phyloP scores from a whole-genome alignment of 805 yeast species.

The Sugiyamaella smithiae region DNA sequence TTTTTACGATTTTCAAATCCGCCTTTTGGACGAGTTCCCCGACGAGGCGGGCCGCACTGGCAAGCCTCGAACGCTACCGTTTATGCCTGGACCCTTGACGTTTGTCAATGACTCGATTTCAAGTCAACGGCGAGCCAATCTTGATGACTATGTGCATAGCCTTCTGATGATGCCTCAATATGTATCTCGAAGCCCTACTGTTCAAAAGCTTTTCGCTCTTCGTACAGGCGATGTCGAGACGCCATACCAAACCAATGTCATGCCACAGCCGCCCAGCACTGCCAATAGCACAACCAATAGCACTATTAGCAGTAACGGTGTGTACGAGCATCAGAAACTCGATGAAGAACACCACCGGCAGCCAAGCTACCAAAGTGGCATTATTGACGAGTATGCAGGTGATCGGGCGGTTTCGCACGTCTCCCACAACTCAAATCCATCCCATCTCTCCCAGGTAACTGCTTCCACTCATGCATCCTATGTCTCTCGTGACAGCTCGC shows the following conservation, averaged over 20 bases:
- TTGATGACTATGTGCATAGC: slow-evolving; percentile 55
- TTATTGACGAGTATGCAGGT: neutral
- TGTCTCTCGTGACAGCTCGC: neutral
- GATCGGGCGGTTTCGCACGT: neutral
- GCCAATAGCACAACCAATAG: neutral
- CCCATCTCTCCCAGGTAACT: neutral
- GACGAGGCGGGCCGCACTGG: slow-evolving; percentile 88
- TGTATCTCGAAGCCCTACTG: slow-evolving; percentile 67
- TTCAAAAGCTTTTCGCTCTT: slow-evolving; percentile 66
- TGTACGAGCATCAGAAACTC: slow-evolving; percentile 3
- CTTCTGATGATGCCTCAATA: slow-evolving; percentile 71
- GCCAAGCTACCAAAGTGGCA: neutral
- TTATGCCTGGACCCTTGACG: slow-evolving; percentile 93
- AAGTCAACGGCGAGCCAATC: slow-evolving; percentile 50
- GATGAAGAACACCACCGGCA: neutral
- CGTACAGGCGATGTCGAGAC: slow-evolving; percentile 61
- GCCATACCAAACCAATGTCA: slow-evolving; percentile 27
- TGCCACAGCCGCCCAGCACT: slow-evolving; percentile 35
- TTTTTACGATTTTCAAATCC: slow-evolving; percentile 89
- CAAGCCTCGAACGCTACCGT: slow-evolving; percentile 78
- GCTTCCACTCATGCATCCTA: neutral
- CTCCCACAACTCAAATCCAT: neutral
- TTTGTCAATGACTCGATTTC: slow-evolving; percentile 79
- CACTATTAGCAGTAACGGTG: slow-evolving; percentile 7
- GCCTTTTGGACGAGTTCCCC: slow-evolving; percentile 77